These are phyloP conservation scores for Russula olivacea DNA, from an alignment of 768 basidiomycete species.

Conservation along the genomic window DNA sequence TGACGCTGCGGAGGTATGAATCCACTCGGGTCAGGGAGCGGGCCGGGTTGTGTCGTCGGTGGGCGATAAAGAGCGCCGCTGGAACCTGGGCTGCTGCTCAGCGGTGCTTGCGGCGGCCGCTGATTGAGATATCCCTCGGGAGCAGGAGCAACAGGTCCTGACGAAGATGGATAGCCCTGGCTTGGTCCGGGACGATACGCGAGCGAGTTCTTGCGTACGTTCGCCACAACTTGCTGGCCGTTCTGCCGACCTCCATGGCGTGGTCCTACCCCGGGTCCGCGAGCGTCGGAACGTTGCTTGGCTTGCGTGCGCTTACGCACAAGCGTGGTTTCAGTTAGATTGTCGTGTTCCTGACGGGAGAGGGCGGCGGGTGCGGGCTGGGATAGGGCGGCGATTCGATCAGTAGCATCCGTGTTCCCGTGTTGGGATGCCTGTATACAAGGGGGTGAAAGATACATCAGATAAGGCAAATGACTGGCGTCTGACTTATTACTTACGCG, in stretches of 20 bases:
- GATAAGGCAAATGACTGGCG: not conserved
- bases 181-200: constrained; percentile 24
- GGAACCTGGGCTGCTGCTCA: not conserved
- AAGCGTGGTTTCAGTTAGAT: constrained; percentile 70
- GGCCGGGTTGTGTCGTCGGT: not conserved
- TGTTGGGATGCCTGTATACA: constrained; percentile 58
- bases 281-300: constrained; percentile 47
- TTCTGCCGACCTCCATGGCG: constrained; percentile 30
- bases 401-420: constrained; percentile 74
- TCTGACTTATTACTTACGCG: constrained; percentile 37
- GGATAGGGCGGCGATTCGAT: constrained; percentile 64
- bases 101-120: constrained; percentile 11
- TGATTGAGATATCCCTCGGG: constrained; percentile 11
- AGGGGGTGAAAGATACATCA: not conserved
- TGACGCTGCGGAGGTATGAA: not conserved
- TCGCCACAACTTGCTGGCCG: constrained; percentile 45
- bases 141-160: not conserved
- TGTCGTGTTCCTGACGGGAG: constrained; percentile 75
- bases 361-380: constrained; percentile 57
- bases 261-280: constrained; percentile 18
- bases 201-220: constrained; percentile 48
- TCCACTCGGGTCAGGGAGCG: not conserved
- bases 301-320: constrained; percentile 77
- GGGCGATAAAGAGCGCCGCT: not conserved
- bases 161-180: not conserved